These are phyloP conservation scores for Paraleonurus japonicus DNA, from an alignment of 257 asterid species.

Conservation along the genomic window DNA sequence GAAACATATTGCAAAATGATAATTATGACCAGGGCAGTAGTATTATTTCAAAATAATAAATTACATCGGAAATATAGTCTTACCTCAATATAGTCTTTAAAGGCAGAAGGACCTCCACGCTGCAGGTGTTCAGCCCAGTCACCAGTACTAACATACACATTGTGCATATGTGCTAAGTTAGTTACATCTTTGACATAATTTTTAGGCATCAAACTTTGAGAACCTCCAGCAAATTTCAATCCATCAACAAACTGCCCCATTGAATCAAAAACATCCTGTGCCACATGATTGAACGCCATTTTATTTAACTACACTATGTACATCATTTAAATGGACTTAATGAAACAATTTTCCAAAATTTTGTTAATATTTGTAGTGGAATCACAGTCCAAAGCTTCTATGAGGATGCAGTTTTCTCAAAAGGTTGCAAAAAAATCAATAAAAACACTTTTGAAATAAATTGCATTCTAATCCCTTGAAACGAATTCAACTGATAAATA, in stretches of 20 bases:
- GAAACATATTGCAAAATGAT: constrained; percentile 1
- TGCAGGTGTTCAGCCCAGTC: constrained; percentile 71
- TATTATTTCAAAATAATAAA: neutral
- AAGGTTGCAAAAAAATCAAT: too few species aligned
- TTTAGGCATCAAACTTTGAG: constrained; percentile 67
- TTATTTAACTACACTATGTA: neutral
- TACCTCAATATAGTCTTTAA: constrained; percentile 73
- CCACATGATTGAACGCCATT: neutral
- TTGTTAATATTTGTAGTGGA: neutral
- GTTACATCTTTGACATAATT: constrained; percentile 66
- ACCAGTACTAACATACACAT: constrained; percentile 80
- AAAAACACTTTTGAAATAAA: neutral
- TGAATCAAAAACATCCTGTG: constrained; percentile 76
- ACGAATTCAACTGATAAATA: neutral
- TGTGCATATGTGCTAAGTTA: constrained; percentile 72
- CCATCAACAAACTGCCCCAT: constrained; percentile 93
- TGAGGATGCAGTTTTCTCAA: neutral
- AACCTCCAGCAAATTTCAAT: constrained; percentile 78
- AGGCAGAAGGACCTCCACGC: constrained; percentile 65
- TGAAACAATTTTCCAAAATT: neutral
- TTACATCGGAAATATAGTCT: neutral
- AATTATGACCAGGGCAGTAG: neutral
- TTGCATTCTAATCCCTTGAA: neutral
- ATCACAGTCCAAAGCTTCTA: constrained; percentile 11
- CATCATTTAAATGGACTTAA: neutral